Percentiles rank a stretch among this genome's conserved stretches.
phyloP scores from a whole-genome alignment of 495 filamentous ascomycete species.

The Podospora fimiseda region DNA sequence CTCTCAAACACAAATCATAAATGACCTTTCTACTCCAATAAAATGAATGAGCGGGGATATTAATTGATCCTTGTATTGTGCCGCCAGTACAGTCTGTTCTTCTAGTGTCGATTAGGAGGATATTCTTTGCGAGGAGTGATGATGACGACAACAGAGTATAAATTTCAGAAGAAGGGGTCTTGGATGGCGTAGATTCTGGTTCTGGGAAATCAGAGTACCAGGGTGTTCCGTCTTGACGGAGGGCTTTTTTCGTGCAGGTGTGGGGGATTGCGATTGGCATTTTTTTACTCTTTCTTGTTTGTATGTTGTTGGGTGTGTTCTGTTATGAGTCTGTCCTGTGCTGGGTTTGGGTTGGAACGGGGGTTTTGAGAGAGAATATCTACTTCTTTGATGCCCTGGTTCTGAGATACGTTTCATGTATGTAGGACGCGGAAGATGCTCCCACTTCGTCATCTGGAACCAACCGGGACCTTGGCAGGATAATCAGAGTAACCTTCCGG shows the following conservation, averaged over 20 bases:
- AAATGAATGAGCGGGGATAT: constrained; percentile 45
- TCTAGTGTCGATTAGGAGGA: constrained; percentile 28
- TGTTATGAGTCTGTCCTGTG: no score
- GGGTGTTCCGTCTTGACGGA: constrained; percentile 26
- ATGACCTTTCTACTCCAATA: constrained; percentile 33
- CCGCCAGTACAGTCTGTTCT: constrained; percentile 28
- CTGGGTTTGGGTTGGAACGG: no score
- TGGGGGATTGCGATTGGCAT: background rate
- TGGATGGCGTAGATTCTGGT: constrained; percentile 10
- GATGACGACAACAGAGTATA: no score
- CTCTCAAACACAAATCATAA: constrained; percentile 36
- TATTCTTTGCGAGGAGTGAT: constrained; percentile 12
- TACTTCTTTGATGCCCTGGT: no score
- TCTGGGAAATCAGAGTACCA: constrained; percentile 40
- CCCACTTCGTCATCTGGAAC: no score
- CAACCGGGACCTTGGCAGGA: no score
- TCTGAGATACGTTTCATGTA: no score
- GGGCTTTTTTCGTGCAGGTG: constrained; percentile 27
- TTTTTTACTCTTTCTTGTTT: background rate
- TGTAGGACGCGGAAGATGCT: no score
- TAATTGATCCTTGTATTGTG: constrained; percentile 29
- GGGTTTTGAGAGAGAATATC: no score
- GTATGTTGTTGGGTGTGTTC: background rate
- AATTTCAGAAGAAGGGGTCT: constrained; percentile 7
- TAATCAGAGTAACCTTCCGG: no score